Conservation (phyloP, 495 filamentous ascomycete species). For the Aspergillus ostianus region DNA sequence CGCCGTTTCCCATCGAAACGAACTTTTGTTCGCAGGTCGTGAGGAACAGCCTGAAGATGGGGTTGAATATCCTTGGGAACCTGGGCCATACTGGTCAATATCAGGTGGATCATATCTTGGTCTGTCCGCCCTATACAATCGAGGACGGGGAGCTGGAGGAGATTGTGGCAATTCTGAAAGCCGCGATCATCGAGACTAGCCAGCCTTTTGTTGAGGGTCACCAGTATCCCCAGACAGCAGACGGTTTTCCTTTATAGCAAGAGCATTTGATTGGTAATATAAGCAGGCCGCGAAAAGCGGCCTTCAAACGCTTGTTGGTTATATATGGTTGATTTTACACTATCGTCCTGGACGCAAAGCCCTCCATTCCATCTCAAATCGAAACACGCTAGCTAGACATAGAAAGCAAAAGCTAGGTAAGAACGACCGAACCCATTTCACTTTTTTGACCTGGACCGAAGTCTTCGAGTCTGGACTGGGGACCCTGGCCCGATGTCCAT, state of each 20-base stretch:
- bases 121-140: background rate
- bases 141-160: background rate
- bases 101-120: background rate
- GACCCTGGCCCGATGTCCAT: background rate
- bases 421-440: background rate
- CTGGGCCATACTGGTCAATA: background rate
- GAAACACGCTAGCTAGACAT: background rate
- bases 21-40: background rate
- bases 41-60: background rate
- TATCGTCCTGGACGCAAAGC: slow-evolving; percentile 5
- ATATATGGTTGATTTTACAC: slow-evolving; percentile 15
- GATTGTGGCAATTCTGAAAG: background rate
- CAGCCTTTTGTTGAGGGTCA: background rate
- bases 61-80: background rate
- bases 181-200: background rate
- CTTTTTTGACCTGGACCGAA: background rate
- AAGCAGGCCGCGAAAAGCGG: background rate
- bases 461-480: background rate
- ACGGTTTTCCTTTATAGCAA: too few species aligned
- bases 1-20: slow-evolving; percentile 35
- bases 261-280: too few species aligned
- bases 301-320: slow-evolving; percentile 5
- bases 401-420: background rate
- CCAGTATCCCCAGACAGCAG: too few species aligned
- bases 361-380: slow-evolving; percentile 3